These are phyloP conservation scores for Aspergillus glaucus DNA, from an alignment of 2,329 filamentous ascomycete genomes.

Conservation along the genomic window DNA sequence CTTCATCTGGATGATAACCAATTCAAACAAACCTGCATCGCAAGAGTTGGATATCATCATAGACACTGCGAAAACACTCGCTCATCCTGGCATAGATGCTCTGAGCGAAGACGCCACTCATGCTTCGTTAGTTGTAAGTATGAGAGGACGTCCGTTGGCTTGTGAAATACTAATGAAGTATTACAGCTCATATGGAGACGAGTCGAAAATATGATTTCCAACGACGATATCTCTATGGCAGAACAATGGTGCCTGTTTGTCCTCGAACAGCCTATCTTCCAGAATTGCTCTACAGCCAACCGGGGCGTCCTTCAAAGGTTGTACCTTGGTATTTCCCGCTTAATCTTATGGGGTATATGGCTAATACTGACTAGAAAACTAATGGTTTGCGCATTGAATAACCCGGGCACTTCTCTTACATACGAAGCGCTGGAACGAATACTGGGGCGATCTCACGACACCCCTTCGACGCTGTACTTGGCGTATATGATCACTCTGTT, in stretches of 20 bases:
- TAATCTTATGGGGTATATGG: neutral
- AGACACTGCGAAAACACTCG: conserved; percentile 26
- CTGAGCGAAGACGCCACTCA: conserved; percentile 57
- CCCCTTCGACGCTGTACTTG: conserved; percentile 64
- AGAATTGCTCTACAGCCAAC: conserved; percentile 59
- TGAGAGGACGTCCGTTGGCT: neutral
- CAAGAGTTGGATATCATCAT: conserved; percentile 28
- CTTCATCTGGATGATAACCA: conserved; percentile 59
- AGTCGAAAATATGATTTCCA: conserved; percentile 54
- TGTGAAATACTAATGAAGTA: neutral
- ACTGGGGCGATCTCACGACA: conserved; percentile 51
- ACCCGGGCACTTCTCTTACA: conserved; percentile 50
- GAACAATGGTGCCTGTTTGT: conserved; percentile 68
- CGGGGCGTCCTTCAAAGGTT: conserved; percentile 63
- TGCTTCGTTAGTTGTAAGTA: conserved; percentile 35
- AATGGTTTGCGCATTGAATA: conserved; percentile 61
- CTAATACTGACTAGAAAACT: conserved; percentile 55
- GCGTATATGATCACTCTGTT: conserved; percentile 67
- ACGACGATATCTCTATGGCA: conserved; percentile 49
- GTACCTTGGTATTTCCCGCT: neutral
- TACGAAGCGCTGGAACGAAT: conserved; percentile 54
- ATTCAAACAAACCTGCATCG: conserved; percentile 29
- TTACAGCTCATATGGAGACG: conserved; percentile 72
- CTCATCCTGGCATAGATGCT: conserved; percentile 39
- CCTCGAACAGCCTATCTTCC: conserved; percentile 57